A percentile compares a stretch with the other conserved stretches of the same genome.
phyloP scores from a whole-genome alignment of 805 yeast species.

The Dipodascopsis uninucleata region DNA sequence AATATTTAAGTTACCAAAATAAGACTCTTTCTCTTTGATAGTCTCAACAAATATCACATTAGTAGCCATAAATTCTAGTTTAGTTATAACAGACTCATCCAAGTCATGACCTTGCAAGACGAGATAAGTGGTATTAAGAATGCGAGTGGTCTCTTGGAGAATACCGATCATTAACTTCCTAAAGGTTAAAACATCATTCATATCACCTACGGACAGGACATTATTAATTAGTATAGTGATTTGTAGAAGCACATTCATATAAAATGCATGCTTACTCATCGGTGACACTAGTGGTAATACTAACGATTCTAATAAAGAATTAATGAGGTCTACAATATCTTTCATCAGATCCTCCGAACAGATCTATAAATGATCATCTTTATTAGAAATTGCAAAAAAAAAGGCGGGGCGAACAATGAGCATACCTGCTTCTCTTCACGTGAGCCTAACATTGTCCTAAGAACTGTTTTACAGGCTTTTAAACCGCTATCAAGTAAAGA shows the following conservation, averaged over 20 bases:
- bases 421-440: constrained; percentile 16
- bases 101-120: constrained; percentile 14
- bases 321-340: constrained; percentile 17
- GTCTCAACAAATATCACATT: constrained; percentile 43
- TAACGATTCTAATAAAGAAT: constrained; percentile 10
- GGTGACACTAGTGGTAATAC: constrained; percentile 18
- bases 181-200: constrained; percentile 2
- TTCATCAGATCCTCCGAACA: constrained; percentile 22
- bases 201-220: no score
- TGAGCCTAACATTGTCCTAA: constrained; percentile 19
- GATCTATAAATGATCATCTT: constrained; percentile 1
- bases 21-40: constrained; percentile 30
- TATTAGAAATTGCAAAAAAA: no score
- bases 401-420: background rate
- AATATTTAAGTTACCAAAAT: constrained; percentile 29
- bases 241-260: background rate
- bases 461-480: constrained; percentile 14
- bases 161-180: constrained; percentile 11
- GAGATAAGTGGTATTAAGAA: constrained; percentile 5
- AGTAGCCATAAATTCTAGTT: constrained; percentile 52
- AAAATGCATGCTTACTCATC: no score
- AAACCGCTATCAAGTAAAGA: constrained; percentile 13
- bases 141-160: constrained; percentile 18
- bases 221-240: background rate
- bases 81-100: constrained; percentile 55